Conservation (phyloP, 352 stramenopile species). For the Peronospora farinosa region DNA sequence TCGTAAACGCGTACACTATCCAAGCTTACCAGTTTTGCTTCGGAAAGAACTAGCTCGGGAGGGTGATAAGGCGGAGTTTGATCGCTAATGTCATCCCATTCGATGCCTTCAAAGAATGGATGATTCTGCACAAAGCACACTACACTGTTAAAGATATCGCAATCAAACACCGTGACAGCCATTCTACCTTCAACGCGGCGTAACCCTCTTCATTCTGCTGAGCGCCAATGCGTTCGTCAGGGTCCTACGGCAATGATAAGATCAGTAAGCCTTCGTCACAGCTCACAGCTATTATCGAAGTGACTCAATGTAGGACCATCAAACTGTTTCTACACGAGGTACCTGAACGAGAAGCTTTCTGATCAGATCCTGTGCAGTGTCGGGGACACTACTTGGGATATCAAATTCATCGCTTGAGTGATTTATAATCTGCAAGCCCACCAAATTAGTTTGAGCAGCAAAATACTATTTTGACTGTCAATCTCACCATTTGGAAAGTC, state of each 20-base stretch:
- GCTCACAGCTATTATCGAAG: background rate
- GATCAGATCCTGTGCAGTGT: constrained; percentile 66
- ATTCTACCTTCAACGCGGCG: constrained; percentile 52
- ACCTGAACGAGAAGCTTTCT: constrained; percentile 69
- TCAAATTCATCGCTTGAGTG: constrained; percentile 73
- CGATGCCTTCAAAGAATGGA: constrained; percentile 69
- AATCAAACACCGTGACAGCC: background rate
- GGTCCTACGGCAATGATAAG: constrained; percentile 22
- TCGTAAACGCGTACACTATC: background rate
- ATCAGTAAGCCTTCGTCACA: background rate
- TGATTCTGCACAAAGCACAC: constrained; percentile 41
- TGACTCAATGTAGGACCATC: background rate
- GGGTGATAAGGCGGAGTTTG: constrained; percentile 55
- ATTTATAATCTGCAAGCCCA: constrained; percentile 57
- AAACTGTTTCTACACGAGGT: background rate
- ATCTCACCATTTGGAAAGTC: constrained; percentile 80
- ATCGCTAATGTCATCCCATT: constrained; percentile 59
- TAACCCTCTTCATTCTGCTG: constrained; percentile 63
- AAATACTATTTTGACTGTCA: background rate
- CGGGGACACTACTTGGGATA: constrained; percentile 61
- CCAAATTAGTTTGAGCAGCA: constrained; percentile 4
- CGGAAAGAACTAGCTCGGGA: constrained; percentile 44
- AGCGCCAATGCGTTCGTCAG: constrained; percentile 62
- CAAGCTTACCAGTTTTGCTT: constrained; percentile 47
- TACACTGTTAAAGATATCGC: constrained; percentile 4